Conservation (phyloP, 257 asterid genomes). For the Primulina tabacum region DNA sequence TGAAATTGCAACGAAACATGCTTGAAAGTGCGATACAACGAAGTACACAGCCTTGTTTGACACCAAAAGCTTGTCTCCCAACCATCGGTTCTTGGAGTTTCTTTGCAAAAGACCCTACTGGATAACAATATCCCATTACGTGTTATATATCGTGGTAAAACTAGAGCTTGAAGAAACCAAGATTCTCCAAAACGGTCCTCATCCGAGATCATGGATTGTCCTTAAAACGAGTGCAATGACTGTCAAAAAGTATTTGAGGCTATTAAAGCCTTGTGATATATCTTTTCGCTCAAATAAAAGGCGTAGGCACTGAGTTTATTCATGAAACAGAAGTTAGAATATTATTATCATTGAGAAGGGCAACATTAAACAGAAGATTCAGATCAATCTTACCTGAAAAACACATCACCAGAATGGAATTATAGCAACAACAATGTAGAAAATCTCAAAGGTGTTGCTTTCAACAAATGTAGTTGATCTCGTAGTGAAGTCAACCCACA, state of each 20-base stretch:
- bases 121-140: not conserved
- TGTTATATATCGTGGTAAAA: not conserved
- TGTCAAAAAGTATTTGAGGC: no score
- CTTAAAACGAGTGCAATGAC: constrained; percentile 45
- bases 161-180: constrained; percentile 35
- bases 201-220: constrained; percentile 20
- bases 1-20: constrained; percentile 76
- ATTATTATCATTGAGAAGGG: not conserved
- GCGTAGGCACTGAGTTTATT: constrained; percentile 51
- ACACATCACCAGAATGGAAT: constrained; percentile 65
- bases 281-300: constrained; percentile 60
- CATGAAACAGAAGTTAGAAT: not conserved
- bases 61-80: constrained; percentile 75
- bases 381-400: constrained; percentile 50
- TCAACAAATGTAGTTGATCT: constrained; percentile 40
- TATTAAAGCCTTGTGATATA: constrained; percentile 40
- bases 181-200: constrained; percentile 37
- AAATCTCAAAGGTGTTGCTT: constrained; percentile 24
- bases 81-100: constrained; percentile 63
- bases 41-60: constrained; percentile 59
- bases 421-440: constrained; percentile 50
- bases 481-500: constrained; percentile 56
- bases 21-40: constrained; percentile 66
- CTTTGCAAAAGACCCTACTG: constrained; percentile 26
- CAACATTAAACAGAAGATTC: not conserved